Percentiles rank a stretch among this genome's conserved stretches.
Evolutionary conservation across 225 moss, liverwort and hornwort genomes (phyloP).

Genomic region (Rhytidiadelphus loreus): DNA sequence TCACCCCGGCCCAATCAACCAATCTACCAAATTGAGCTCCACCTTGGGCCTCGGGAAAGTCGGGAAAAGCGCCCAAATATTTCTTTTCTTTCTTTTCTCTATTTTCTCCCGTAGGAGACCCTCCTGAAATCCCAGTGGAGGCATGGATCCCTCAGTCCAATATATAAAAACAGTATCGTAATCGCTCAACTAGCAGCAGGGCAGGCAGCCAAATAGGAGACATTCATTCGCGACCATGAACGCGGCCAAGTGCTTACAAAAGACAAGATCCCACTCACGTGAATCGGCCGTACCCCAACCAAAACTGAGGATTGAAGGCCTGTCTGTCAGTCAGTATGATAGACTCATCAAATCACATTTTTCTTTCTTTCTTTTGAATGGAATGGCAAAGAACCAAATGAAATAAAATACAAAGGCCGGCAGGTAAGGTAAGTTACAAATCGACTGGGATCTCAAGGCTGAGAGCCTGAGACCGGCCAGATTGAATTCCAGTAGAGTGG

Average conservation of each 20-base stretch:
- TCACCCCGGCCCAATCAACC: background rate
- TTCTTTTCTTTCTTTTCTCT: too few relatives aligned
- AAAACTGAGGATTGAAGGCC: background rate
- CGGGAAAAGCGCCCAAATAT: background rate
- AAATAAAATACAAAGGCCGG: background rate
- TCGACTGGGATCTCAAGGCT: background rate
- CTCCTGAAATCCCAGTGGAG: background rate
- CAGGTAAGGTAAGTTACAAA: background rate
- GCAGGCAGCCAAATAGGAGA: background rate
- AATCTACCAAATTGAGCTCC: constrained; percentile 1
- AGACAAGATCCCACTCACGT: background rate
- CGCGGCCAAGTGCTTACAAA: background rate
- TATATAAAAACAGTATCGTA: too few relatives aligned
- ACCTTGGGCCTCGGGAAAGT: background rate
- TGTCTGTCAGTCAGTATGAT: too few relatives aligned
- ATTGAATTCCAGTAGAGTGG: background rate
- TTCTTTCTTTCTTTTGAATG: background rate
- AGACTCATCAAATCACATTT: background rate
- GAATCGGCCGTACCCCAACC: background rate
- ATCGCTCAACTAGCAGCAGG: background rate
- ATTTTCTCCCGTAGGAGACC: background rate
- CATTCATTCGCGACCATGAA: background rate
- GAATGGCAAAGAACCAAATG: background rate
- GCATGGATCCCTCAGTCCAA: too few relatives aligned
- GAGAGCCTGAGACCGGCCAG: background rate